phyloP scores from a whole-genome alignment of 2,329 filamentous ascomycete genomes.

The Lachnellula occidentalis region DNA sequence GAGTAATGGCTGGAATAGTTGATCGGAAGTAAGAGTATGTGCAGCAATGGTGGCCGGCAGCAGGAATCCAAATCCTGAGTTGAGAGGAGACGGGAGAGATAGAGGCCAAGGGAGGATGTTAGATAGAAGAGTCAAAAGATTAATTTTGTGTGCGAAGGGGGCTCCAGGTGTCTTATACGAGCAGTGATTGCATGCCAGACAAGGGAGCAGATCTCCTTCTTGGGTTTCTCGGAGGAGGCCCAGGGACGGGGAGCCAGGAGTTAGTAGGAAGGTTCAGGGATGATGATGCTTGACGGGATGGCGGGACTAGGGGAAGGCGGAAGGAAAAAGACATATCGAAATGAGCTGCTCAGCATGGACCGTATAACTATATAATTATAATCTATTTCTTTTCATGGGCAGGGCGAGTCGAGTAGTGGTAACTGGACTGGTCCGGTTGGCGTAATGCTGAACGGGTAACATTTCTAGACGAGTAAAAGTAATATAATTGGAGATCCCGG shows the following conservation, averaged over 20 bases:
- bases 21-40: background rate
- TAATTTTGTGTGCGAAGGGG: constrained; percentile 23
- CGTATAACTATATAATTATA: constrained; percentile 3
- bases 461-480: constrained; percentile 10
- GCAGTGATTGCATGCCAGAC: constrained; percentile 24
- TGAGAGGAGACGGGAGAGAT: background rate
- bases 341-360: constrained; percentile 18
- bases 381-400: background rate
- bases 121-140: constrained; percentile 13
- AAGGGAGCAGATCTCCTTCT: constrained; percentile 23
- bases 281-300: constrained; percentile 19
- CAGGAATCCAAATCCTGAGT: background rate
- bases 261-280: constrained; percentile 9
- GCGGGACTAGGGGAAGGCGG: constrained; percentile 27
- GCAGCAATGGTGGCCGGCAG: too few species aligned
- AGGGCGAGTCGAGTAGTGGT: background rate
- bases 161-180: constrained; percentile 28
- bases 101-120: constrained; percentile 10
- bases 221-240: constrained; percentile 15
- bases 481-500: background rate
- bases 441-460: constrained; percentile 3
- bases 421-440: background rate
- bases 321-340: constrained; percentile 27
- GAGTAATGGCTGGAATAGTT: background rate
- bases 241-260: constrained; percentile 10